Evolutionary conservation across 1,284 basidiomycete species (phyloP).

Genomic region (Trametes sp.): DNA sequence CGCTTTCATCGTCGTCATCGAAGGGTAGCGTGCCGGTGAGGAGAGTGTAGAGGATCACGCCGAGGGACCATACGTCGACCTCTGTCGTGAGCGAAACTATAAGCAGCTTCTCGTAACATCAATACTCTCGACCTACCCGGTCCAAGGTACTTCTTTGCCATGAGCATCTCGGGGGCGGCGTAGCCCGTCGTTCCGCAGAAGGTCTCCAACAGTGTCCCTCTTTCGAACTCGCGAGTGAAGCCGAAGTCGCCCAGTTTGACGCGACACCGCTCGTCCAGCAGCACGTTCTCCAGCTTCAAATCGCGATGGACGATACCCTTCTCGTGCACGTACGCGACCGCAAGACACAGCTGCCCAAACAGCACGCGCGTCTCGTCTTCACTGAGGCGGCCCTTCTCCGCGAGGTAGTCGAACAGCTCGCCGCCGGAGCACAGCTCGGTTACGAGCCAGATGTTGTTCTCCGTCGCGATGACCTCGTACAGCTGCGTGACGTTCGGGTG

Average conservation of each 20-base stretch:
- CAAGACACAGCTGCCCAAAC: conserved; percentile 96
- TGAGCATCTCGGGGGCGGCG: conserved; percentile 95
- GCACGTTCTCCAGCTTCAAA: conserved; percentile 95
- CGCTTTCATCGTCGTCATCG: conserved; percentile 92
- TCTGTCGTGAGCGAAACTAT: conserved; percentile 57
- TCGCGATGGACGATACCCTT: conserved; percentile 96
- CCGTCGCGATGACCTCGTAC: conserved; percentile 98
- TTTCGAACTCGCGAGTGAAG: conserved; percentile 94
- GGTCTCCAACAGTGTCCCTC: conserved; percentile 87
- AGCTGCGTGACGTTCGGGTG: conserved; percentile 96
- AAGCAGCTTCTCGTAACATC: neutral
- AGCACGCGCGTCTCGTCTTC: conserved; percentile 86
- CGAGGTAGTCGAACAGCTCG: conserved; percentile 97
- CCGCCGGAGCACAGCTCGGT: conserved; percentile 97
- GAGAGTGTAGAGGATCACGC: conserved; percentile 94
- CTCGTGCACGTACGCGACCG: conserved; percentile 89
- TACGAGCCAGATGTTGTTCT: conserved; percentile 95
- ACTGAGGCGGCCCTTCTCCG: conserved; percentile 88
- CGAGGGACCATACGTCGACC: conserved; percentile 98
- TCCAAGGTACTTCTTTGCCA: conserved; percentile 89
- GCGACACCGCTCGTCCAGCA: conserved; percentile 87
- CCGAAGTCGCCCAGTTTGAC: conserved; percentile 97
- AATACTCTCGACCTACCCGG: conserved; percentile 61
- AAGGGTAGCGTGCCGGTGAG: conserved; percentile 96
- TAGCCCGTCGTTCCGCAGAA: conserved; percentile 98